A percentile compares a stretch with the other conserved stretches of the same genome.
Conservation (phyloP, 352 stramenopile genomes). For the Ochromonadaceae sp. region DNA sequence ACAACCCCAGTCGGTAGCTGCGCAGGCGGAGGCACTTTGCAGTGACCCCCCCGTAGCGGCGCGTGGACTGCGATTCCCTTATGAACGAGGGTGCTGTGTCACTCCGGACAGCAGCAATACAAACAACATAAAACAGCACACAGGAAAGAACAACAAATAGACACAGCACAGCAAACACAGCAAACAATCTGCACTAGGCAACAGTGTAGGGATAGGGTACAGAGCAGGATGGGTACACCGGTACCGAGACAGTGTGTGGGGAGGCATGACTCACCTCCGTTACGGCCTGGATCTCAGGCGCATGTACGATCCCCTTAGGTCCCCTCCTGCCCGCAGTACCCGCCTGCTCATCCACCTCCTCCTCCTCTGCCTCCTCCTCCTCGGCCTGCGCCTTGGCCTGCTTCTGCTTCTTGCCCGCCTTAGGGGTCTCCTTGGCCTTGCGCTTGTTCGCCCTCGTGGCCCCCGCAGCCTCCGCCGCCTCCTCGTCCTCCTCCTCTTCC, state of each 20-base stretch:
- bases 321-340: slow-evolving; percentile 19
- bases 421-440: background rate
- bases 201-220: too few relatives aligned
- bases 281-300: background rate
- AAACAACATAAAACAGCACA: background rate
- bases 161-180: too few relatives aligned
- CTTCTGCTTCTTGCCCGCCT: background rate
- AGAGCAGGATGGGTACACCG: too few relatives aligned
- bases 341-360: slow-evolving; percentile 43
- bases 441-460: background rate
- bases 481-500: slow-evolving; percentile 29
- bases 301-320: background rate
- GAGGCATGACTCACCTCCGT: background rate
- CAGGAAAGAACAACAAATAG: too few relatives aligned
- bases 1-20: slow-evolving; percentile 11
- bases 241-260: background rate
- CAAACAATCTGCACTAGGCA: too few relatives aligned
- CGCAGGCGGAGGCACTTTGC: background rate
- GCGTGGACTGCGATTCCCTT: slow-evolving; percentile 7
- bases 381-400: slow-evolving; percentile 22
- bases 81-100: slow-evolving; percentile 10
- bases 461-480: too few relatives aligned
- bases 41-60: background rate
- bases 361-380: slow-evolving; percentile 42
- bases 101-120: background rate